Evolutionary conservation across 169 alveolate genomes (phyloP).

Genomic region (Ichthyophthirius multifiliis): DNA sequence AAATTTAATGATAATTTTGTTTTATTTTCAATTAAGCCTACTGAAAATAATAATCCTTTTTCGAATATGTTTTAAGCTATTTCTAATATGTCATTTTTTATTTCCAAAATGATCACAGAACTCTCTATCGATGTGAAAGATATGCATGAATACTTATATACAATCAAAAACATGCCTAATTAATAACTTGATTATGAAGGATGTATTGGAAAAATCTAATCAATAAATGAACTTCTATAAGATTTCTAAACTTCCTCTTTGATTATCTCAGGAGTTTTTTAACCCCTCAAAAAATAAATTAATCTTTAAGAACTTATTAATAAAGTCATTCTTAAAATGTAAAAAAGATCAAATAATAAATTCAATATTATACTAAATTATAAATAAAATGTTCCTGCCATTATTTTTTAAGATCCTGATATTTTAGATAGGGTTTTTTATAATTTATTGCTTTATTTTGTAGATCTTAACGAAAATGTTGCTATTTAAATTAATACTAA

Average conservation of each 20-base stretch:
- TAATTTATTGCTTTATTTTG: background rate
- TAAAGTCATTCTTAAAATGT: background rate
- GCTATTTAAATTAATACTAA: too few species aligned
- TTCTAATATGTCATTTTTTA: background rate
- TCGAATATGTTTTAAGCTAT: background rate
- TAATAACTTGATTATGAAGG: background rate
- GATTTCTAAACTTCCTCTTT: background rate
- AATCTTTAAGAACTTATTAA: background rate
- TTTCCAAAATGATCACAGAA: slow-evolving; percentile 2
- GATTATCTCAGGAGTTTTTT: background rate
- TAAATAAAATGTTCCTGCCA: background rate
- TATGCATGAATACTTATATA: background rate
- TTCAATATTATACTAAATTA: background rate
- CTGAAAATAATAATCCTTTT: background rate
- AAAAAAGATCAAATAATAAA: background rate
- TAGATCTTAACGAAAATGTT: background rate
- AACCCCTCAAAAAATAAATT: background rate
- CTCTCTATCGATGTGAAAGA: background rate
- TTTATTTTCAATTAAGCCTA: background rate
- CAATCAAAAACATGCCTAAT: background rate
- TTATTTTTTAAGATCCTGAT: background rate
- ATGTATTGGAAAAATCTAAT: background rate
- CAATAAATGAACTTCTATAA: background rate
- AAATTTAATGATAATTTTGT: too few species aligned
- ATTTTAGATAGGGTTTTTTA: slow-evolving; percentile 1